Evolutionary conservation across 306 rosid genomes (phyloP).

Genomic region (Lathyrus oleraceus): DNA sequence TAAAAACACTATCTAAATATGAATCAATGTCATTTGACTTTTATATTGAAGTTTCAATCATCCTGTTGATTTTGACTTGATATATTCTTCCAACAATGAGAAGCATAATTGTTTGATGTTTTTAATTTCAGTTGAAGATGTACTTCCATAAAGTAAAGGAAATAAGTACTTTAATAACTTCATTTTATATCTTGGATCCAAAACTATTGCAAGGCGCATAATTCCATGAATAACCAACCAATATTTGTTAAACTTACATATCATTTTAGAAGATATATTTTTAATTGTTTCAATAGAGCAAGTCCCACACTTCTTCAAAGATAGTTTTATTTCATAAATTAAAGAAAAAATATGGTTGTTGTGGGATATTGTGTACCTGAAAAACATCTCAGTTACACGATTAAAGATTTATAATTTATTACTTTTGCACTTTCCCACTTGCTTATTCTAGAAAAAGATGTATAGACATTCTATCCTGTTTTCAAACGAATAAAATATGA

Average conservation of each 20-base stretch:
- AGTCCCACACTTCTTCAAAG: not conserved
- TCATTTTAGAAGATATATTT: not conserved
- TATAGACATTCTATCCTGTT: not conserved
- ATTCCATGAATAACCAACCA: not conserved
- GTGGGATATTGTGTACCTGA: conserved; percentile 6
- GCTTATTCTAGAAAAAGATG: conserved; percentile 40
- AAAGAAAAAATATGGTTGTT: not conserved
- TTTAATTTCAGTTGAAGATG: too few species aligned
- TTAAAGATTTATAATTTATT: not conserved
- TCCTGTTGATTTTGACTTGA: too few species aligned
- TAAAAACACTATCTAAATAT: too few species aligned
- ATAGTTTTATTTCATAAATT: not conserved
- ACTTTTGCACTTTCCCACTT: conserved; percentile 6
- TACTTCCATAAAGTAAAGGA: too few species aligned
- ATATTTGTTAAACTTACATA: not conserved
- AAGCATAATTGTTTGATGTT: too few species aligned
- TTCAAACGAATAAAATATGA: not conserved
- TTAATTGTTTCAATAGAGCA: not conserved
- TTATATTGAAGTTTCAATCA: too few species aligned
- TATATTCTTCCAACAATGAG: too few species aligned
- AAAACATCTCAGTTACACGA: conserved; percentile 11
- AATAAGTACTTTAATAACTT: not conserved
- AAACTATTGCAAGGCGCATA: not conserved
- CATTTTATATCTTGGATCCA: not conserved
- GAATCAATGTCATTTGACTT: too few species aligned